Evolutionary conservation across 169 alveolate species (phyloP).

Genomic region (Plasmodium berghei): DNA sequence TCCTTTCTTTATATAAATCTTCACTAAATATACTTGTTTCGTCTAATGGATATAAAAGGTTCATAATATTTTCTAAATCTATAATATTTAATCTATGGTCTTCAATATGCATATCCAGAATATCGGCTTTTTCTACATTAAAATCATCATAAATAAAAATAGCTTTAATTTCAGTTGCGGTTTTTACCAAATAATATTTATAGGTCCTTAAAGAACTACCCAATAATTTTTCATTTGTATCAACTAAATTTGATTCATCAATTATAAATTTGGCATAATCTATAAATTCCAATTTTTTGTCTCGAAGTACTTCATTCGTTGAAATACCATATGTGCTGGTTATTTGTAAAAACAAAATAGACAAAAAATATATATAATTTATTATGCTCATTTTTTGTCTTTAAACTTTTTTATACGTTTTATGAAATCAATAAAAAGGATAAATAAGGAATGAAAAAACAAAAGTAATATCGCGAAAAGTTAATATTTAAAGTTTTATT

Average conservation of each 20-base stretch:
- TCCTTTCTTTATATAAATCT: conserved; percentile 43
- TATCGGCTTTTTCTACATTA: conserved; percentile 33
- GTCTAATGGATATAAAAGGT: conserved; percentile 34
- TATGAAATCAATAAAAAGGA: background rate
- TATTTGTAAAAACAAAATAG: conserved; percentile 35
- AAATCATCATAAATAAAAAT: conserved; percentile 72
- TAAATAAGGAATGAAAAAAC: background rate
- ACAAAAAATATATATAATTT: conserved; percentile 6
- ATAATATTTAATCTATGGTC: conserved; percentile 24
- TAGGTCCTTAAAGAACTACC: conserved; percentile 53
- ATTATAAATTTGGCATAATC: conserved; percentile 33
- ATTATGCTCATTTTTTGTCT: conserved; percentile 33
- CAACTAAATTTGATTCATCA: conserved; percentile 58
- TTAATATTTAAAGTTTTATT: background rate
- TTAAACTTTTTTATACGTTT: background rate
- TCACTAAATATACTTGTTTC: conserved; percentile 64
- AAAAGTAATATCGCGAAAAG: background rate
- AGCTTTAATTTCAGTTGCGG: conserved; percentile 59
- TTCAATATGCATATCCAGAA: conserved; percentile 14
- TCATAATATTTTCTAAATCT: conserved; percentile 26
- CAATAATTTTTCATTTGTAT: conserved; percentile 46
- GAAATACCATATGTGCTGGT: conserved; percentile 9
- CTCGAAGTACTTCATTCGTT: conserved; percentile 33
- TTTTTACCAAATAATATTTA: conserved; percentile 55
- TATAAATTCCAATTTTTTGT: conserved; percentile 45